Evolutionary conservation across 2,329 filamentous ascomycete genomes (phyloP), one percentile per base, ranked within the genome.

Genomic region (Aspergillus brasiliensis): DNA sequence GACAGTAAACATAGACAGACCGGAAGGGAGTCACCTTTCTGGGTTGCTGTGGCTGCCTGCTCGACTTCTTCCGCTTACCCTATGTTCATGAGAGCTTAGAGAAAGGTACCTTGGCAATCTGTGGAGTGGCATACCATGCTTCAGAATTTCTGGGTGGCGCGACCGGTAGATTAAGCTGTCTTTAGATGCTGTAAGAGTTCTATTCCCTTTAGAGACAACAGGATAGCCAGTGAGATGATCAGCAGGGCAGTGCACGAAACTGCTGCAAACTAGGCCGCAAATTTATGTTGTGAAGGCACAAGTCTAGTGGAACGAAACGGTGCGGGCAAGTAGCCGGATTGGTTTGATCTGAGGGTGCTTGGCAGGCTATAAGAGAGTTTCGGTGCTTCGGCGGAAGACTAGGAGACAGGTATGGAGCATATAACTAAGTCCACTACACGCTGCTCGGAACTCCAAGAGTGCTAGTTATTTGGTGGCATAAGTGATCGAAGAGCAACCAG

Each of bases 21-120:
- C 44, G 8, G 46, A 6, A 56, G 37, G 38, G 51, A 65, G 75
- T 66, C 80, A 91, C 91, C 88, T 88, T 96, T 80, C 91, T 95
- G 25, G 91, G 88, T 64, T 89, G 91, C 75, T 88, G 84, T 15
- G 91, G 91, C 81, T 92, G 92, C 73, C 87, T 85, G 56, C 92
- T 90, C 25, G 90, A 90, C 84, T 86, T 87, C 81, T 96, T 97
- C 77, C 94, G 91, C 84, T 97, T 97, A 64, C 94, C 94, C 94
- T 92, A 63, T 59, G 19, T 19, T 37, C 15, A 51, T 25, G 17
- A 21, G 17, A 52, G 5, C 19, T 57, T 38, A 51, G 28, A 47
- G 23, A 23, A 8, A 34, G 17, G 21, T 19, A 55, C 47, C 31
- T 31, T 44, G 13, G n/a, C 47, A 51, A 17, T 28, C 13, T 25